These are phyloP conservation scores for Stentor roeselii DNA, from an alignment of 73 alveolate genomes.

Conservation along the genomic window DNA sequence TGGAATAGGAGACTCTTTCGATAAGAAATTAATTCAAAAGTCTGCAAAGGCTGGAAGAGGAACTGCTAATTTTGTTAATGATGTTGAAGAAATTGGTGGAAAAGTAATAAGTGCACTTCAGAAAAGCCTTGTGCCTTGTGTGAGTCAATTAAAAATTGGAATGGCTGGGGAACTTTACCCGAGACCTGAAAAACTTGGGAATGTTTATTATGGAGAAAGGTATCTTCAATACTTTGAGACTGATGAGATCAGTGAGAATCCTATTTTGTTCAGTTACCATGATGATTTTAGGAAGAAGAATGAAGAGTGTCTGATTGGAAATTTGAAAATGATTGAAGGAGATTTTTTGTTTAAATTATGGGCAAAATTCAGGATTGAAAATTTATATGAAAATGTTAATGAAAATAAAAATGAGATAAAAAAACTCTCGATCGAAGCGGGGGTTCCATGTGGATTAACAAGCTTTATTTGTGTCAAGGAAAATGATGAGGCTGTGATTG, in stretches of 20 bases:
- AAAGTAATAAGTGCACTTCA: conserved; percentile 48
- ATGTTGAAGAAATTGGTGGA: conserved; percentile 35
- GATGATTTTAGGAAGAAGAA: neutral
- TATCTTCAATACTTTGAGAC: too few species aligned
- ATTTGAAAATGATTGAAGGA: neutral
- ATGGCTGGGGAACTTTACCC: neutral
- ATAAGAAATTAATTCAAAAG: conserved; percentile 30
- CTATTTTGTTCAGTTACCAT: neutral
- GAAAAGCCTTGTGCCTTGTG: conserved; percentile 36
- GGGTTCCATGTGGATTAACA: neutral
- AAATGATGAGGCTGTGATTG: neutral
- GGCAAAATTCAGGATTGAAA: neutral
- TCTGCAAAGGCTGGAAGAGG: conserved; percentile 70
- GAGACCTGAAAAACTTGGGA: neutral
- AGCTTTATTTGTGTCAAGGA: neutral
- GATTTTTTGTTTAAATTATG: neutral
- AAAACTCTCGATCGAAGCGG: neutral
- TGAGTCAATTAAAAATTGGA: neutral
- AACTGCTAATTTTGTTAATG: conserved; percentile 38
- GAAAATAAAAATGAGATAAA: neutral
- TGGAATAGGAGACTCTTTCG: conserved; percentile 61
- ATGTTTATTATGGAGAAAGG: neutral
- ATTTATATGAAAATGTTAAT: neutral
- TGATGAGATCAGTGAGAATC: neutral
- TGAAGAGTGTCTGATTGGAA: neutral